Conservation (phyloP, 441 rosid species). For the Gossypium gossypioides region DNA sequence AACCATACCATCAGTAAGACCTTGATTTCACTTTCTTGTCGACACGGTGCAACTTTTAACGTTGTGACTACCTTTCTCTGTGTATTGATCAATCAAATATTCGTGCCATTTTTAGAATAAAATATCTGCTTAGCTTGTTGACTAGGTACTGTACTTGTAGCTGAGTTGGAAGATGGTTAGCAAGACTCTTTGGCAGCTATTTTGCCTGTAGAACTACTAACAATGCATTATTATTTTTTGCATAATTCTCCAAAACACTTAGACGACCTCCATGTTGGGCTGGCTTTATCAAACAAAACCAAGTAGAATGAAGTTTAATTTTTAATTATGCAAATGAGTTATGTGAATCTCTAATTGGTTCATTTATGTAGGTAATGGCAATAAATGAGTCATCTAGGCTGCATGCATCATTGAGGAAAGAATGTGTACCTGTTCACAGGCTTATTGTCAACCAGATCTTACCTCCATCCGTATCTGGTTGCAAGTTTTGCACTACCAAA, state of each 20-base stretch:
- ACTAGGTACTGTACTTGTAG: neutral
- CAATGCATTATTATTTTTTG: neutral
- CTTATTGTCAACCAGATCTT: constrained; percentile 61
- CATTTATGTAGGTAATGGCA: constrained; percentile 52
- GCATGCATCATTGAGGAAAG: constrained; percentile 52
- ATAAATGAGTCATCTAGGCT: constrained; percentile 67
- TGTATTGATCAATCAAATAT: neutral
- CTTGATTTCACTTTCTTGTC: neutral
- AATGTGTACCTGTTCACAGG: constrained; percentile 52
- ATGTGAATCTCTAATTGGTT: neutral
- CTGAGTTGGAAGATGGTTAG: neutral
- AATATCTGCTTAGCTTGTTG: neutral
- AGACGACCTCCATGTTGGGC: too few species aligned
- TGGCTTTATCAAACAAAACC: neutral
- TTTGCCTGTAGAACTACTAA: neutral
- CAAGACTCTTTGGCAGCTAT: neutral
- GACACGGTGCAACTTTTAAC: neutral
- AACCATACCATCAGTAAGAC: constrained; percentile 62
- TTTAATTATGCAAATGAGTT: neutral
- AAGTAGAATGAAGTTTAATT: neutral
- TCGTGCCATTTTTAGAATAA: neutral
- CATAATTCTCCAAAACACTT: neutral
- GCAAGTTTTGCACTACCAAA: constrained; percentile 57
- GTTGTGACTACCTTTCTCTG: neutral
- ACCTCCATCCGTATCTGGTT: constrained; percentile 48